Percentiles rank a stretch among this genome's conserved stretches.
These are phyloP conservation scores for Rhinocladiella mackenziei DNA, from an alignment of 2,329 filamentous ascomycete species.

Conservation along the genomic window DNA sequence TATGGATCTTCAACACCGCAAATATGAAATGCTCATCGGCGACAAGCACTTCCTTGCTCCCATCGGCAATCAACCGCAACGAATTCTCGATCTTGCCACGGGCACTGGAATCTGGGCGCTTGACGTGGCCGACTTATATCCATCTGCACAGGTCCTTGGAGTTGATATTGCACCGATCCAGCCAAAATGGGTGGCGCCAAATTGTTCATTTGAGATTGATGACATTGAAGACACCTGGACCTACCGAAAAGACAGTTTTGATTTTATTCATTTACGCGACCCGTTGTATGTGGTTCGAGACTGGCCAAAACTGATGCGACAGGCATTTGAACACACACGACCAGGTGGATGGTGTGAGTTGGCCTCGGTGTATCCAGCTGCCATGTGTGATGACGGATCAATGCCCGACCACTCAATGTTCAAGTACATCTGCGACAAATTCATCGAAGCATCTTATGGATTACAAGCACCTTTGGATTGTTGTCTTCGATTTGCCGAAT, in stretches of 20 bases:
- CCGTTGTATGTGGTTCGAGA: constrained; percentile 7
- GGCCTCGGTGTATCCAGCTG: constrained; percentile 24
- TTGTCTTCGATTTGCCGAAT: constrained; percentile 10
- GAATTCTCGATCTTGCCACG: constrained; percentile 24
- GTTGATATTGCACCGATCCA: constrained; percentile 50
- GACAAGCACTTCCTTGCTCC: constrained; percentile 22
- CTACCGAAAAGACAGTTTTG: constrained; percentile 32
- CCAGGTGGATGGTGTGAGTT: constrained; percentile 34
- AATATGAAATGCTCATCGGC: constrained; percentile 20
- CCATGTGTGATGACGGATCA: constrained; percentile 32
- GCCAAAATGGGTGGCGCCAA: constrained; percentile 36
- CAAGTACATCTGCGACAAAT: constrained; percentile 28
- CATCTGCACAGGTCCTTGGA: constrained; percentile 43
- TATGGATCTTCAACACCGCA: constrained; percentile 20
- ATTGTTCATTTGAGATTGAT: constrained; percentile 33
- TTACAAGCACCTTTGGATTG: constrained; percentile 24
- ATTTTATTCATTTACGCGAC: constrained; percentile 31
- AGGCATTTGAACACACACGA: constrained; percentile 31
- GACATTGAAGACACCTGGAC: constrained; percentile 37
- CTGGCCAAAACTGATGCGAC: constrained; percentile 22
- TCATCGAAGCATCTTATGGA: constrained; percentile 31
- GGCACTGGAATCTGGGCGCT: constrained; percentile 30
- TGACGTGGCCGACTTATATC: constrained; percentile 38
- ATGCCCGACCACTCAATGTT: constrained; percentile 35
- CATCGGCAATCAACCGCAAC: constrained; percentile 17